Base-by-base conservation (phyloP, 2,329 filamentous ascomycete species). In the Penicillium sp. region DNA sequence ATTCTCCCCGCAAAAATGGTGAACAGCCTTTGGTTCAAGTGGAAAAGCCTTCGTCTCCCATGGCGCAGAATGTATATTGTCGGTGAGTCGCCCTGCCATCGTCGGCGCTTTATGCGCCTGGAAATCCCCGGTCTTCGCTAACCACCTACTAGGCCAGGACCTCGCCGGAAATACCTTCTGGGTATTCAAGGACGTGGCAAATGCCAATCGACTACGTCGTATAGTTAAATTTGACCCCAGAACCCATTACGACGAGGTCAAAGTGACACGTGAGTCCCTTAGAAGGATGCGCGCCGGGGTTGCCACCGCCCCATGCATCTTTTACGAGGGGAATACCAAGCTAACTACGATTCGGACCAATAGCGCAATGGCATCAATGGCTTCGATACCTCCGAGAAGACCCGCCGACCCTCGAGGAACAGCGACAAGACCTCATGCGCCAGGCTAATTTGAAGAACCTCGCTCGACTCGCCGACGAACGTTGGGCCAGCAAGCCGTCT, bases 311-410 rank as follows among this genome's bases (percentile, higher is more conserved):
- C 30, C 9, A 11, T 22, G 11, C 7, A 25, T 13, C n/a, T 35
- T 16, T 31, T 44, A 30, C 5, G 11, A 20, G 27, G 30, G 43
- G 18, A 44, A 50, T 7, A 24, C 51, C 44, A 48, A 24, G 16
- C 61, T 65, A 40, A 66, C 48, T 38, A n/a, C n/a, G n/a, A 25
- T 18, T n/a, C 25, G 22, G 35, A 30, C 39, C 18, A 48, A 30
- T 65, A 83, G 80, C 83, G 46, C 81, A 83, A 78, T 87, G 84
- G 84, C 81, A 84, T 63, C 84, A 86, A 72, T 87, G 84, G 84
- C 79, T 87, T 24, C 81, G 84, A 61, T 77, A 85, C 59, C 82
- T 83, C 9, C 81, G 84, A 40, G 61, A 71, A 46, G 72, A 80
- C 14, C 73, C 84, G 2, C 84, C 84, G 0, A 76, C 77, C 1